phyloP scores from a whole-genome alignment of 2,329 filamentous ascomycete genomes.

The Hypoxylon sp. region DNA sequence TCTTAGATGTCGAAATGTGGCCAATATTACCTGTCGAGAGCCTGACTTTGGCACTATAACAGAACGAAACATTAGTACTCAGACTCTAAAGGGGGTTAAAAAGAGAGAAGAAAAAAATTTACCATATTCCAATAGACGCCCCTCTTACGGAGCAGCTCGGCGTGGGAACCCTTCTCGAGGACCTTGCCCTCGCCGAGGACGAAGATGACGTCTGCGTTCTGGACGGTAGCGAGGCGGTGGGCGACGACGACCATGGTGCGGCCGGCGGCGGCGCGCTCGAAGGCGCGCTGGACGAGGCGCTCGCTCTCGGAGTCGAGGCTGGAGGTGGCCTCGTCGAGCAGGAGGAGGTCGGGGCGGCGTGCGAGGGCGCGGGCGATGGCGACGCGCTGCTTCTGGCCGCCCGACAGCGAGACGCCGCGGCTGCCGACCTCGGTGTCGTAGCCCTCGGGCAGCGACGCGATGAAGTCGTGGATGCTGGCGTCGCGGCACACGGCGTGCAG shows the following conservation, averaged over 20 bases:
- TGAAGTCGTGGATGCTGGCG: constrained; percentile 76
- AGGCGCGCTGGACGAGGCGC: constrained; percentile 69
- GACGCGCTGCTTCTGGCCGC: constrained; percentile 76
- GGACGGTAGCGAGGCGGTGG: constrained; percentile 78
- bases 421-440: constrained; percentile 74
- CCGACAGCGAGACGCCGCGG: constrained; percentile 70
- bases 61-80: constrained; percentile 6
- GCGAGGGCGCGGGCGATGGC: constrained; percentile 74
- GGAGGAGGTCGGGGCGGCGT: constrained; percentile 68
- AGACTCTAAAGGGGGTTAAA: neutral
- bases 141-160: constrained; percentile 58
- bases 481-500: constrained; percentile 63
- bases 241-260: constrained; percentile 78
- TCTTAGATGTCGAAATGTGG: neutral
- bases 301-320: constrained; percentile 67
- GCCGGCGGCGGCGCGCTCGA: constrained; percentile 68
- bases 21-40: constrained; percentile 56
- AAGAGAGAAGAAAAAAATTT: constrained; percentile 39
- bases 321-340: constrained; percentile 78
- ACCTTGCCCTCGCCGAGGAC: constrained; percentile 73
- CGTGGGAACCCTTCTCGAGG: constrained; percentile 62
- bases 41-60: constrained; percentile 65
- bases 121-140: constrained; percentile 68
- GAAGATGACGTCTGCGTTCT: constrained; percentile 81
- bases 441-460: constrained; percentile 70